These are phyloP conservation scores for Nicotiana benthamiana DNA, from an alignment of 257 asterid species.

Conservation along the genomic window DNA sequence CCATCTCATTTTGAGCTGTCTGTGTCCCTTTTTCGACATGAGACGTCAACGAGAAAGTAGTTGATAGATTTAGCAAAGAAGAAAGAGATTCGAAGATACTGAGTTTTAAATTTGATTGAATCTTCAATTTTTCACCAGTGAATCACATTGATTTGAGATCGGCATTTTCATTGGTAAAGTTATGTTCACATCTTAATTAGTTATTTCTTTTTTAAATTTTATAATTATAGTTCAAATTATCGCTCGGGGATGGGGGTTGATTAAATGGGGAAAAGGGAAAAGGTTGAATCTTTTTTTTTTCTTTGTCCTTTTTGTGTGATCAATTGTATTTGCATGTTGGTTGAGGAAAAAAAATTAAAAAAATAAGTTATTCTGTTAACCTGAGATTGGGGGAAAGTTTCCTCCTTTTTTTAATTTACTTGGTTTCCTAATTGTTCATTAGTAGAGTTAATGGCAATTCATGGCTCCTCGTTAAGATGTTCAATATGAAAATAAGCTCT, in stretches of 20 bases:
- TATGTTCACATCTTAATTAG: slow-evolving; percentile 6
- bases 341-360: no score
- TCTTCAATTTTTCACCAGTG: background rate
- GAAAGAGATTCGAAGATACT: background rate
- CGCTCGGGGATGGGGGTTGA: slow-evolving; percentile 9
- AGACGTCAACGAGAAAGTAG: slow-evolving; percentile 11
- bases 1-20: background rate
- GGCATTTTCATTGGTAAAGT: background rate
- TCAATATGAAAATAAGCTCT: background rate
- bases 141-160: background rate
- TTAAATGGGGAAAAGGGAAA: background rate
- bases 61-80: no score
- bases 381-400: background rate
- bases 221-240: slow-evolving; percentile 8
- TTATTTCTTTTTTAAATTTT: background rate
- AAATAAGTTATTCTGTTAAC: background rate
- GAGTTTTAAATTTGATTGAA: background rate
- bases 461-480: background rate
- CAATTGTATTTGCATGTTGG: no score
- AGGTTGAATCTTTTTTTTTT: background rate
- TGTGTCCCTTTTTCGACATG: background rate
- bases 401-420: background rate
- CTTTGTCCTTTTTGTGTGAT: background rate
- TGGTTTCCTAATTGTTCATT: background rate
- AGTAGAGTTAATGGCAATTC: background rate